Evolutionary conservation across 805 yeast genomes (phyloP).

Genomic region (Starmerella stellata): DNA sequence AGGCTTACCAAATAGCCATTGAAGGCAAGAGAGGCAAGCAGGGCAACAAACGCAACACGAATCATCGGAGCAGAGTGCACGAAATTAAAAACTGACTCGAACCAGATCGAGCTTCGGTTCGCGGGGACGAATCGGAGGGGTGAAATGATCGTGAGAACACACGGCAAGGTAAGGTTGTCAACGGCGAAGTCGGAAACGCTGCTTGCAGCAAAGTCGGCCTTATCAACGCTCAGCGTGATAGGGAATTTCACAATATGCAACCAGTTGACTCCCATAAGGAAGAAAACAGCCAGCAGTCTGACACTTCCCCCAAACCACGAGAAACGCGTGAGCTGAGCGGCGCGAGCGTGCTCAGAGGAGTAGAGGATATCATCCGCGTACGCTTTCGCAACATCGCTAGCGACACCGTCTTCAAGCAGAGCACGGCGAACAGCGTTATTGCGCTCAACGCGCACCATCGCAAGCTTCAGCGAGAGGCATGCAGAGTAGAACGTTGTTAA

Average conservation of each 20-base stretch:
- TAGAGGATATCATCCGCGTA: slow-evolving; percentile 16
- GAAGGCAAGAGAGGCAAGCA: slow-evolving; percentile 57
- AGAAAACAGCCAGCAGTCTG: slow-evolving; percentile 18
- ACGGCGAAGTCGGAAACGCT: slow-evolving; percentile 8
- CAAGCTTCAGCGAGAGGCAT: slow-evolving; percentile 68
- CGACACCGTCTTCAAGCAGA: slow-evolving; percentile 88
- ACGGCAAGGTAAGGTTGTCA: slow-evolving; percentile 8
- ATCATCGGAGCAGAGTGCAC: slow-evolving; percentile 9
- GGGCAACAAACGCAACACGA: slow-evolving; percentile 42
- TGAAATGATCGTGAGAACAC: slow-evolving; percentile 25
- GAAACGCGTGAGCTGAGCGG: slow-evolving; percentile 10
- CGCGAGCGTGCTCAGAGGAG: slow-evolving; percentile 11
- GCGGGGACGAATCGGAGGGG: slow-evolving; percentile 23
- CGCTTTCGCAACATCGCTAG: slow-evolving; percentile 43
- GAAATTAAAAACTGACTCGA: slow-evolving; percentile 5
- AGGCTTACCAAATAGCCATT: slow-evolving; percentile 65
- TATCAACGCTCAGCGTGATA: slow-evolving; percentile 20
- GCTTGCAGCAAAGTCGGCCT: slow-evolving; percentile 12
- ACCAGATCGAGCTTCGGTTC: slow-evolving; percentile 7
- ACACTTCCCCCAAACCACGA: slow-evolving; percentile 10
- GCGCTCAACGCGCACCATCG: slow-evolving; percentile 69
- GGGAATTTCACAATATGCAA: slow-evolving; percentile 22
- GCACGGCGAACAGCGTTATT: slow-evolving; percentile 60
- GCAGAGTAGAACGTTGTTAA: slow-evolving; percentile 71
- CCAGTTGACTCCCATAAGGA: slow-evolving; percentile 23